Base-by-base conservation (phyloP, 1,139 yeast genomes). In the Trichomonascaceae sp. region DNA sequence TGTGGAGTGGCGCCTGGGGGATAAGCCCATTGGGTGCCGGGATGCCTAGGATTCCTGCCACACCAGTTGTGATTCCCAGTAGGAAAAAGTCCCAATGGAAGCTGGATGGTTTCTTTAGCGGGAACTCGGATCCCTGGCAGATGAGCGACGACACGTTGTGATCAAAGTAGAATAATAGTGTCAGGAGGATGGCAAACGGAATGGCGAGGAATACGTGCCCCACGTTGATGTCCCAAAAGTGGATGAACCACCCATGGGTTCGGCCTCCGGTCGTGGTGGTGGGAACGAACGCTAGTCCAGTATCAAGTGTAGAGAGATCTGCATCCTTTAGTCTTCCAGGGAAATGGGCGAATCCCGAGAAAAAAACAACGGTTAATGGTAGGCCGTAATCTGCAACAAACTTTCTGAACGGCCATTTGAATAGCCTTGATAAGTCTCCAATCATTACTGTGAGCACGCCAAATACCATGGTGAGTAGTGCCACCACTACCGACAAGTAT, bases 11-110 rank as follows among this genome's bases (percentile, higher is more conserved):
- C 0, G 97, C 97, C 54, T 89, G 98, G 0, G 98, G 98, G 28
- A 89, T 87, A 26, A 89, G 62, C 0, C 98, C 98, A 56, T 89
- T 89, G 0, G 97, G 97, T 2, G 96, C 85, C 0, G 97, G 98
- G 1, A 89, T 66, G 0, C 98, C 98, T 9, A 89, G 51, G 1
- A 87, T 56, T 0, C 97, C 97, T 3, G 94, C 67, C 2, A 87
- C 53, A 0, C 94, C 93, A 0, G 97, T 89, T 4, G 89, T 79
- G 9, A 82, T 50, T 0, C 97, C 97, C 25, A 89, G 62, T 23
- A 89, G 60, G 29, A 80, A 69, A 51, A 87, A 80, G 56, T 89
- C 98, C 76, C 89, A 89, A 57, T 89, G 97, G 56, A 89, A 89
- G 0, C 92, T 66, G 0, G 93, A 72, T 0, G 97, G 95, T 50